These are phyloP conservation scores for Chaetomium cochliodes DNA, from an alignment of 495 filamentous ascomycete species.

Conservation along the genomic window DNA sequence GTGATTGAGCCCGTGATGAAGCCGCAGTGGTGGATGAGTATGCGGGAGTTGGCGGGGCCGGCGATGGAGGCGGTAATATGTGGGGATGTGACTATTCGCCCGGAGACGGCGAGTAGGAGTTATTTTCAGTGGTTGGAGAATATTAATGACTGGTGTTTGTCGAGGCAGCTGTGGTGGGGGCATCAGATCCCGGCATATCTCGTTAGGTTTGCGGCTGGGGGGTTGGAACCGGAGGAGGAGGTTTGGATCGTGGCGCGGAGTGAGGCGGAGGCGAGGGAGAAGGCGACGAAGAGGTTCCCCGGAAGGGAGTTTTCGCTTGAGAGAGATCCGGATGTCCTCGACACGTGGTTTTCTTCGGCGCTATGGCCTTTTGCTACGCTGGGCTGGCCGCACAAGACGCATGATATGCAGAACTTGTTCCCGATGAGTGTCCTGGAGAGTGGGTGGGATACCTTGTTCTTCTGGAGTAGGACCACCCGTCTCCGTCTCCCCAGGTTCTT, in stretches of 20 bases:
- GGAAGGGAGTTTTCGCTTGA: constrained; percentile 63
- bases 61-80: constrained; percentile 59
- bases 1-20: constrained; percentile 75
- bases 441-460: constrained; percentile 65
- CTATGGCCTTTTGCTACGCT: constrained; percentile 78
- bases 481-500: background rate
- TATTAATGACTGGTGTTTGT: constrained; percentile 77
- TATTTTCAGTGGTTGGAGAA: constrained; percentile 69
- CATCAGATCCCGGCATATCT: constrained; percentile 70
- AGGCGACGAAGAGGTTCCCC: constrained; percentile 64
- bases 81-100: constrained; percentile 64
- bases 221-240: background rate
- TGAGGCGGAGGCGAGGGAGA: constrained; percentile 56
- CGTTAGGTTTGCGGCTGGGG: constrained; percentile 54
- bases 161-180: constrained; percentile 78
- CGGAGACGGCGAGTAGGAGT: constrained; percentile 62
- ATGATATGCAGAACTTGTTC: constrained; percentile 62
- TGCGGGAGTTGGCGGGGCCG: constrained; percentile 37
- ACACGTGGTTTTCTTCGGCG: constrained; percentile 76
- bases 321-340: constrained; percentile 66
- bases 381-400: constrained; percentile 68
- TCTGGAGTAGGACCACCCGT: background rate
- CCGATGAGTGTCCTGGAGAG: constrained; percentile 72
- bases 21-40: constrained; percentile 76
- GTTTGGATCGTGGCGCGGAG: constrained; percentile 61